Percentiles rank a stretch among this genome's conserved stretches.
Evolutionary conservation across 2,329 filamentous ascomycete genomes (phyloP).

Genomic region (Clathrospora elynae): DNA sequence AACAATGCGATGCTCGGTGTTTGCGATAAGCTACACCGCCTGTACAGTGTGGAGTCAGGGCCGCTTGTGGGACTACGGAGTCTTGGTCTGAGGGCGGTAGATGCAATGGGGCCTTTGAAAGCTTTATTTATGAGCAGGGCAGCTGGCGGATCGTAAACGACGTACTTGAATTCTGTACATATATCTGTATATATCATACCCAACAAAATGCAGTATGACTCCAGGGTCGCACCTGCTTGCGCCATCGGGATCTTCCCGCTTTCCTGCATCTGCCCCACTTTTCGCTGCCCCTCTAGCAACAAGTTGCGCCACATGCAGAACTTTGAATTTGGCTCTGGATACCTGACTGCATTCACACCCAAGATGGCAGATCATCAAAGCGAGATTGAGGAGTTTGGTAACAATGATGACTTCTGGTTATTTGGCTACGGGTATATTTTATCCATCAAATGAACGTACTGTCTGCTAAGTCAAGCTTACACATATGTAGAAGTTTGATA

Average conservation of each 20-base stretch:
- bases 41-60: constrained; percentile 81
- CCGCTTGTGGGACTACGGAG: constrained; percentile 81
- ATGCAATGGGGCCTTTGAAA: constrained; percentile 77
- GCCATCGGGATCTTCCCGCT: constrained; percentile 16
- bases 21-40: constrained; percentile 88
- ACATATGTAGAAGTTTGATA: constrained; percentile 75
- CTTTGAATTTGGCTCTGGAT: not conserved
- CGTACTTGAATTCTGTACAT: constrained; percentile 15
- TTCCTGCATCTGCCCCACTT: constrained; percentile 23
- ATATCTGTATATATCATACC: constrained; percentile 19
- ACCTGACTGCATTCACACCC: constrained; percentile 1
- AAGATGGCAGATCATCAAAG: constrained; percentile 36
- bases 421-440: constrained; percentile 89
- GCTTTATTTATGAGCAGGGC: constrained; percentile 79
- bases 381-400: constrained; percentile 42
- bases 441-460: too few relatives aligned
- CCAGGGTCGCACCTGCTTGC: constrained; percentile 8
- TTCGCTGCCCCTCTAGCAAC: constrained; percentile 15
- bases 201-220: too few relatives aligned
- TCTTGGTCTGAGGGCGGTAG: constrained; percentile 75
- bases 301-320: not conserved
- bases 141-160: constrained; percentile 43
- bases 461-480: too few relatives aligned
- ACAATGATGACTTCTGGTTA: constrained; percentile 80
- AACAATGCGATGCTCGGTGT: constrained; percentile 80